These are phyloP conservation scores for Dactylellina haptotyla DNA, from an alignment of 2,329 filamentous ascomycete species.

Conservation along the genomic window DNA sequence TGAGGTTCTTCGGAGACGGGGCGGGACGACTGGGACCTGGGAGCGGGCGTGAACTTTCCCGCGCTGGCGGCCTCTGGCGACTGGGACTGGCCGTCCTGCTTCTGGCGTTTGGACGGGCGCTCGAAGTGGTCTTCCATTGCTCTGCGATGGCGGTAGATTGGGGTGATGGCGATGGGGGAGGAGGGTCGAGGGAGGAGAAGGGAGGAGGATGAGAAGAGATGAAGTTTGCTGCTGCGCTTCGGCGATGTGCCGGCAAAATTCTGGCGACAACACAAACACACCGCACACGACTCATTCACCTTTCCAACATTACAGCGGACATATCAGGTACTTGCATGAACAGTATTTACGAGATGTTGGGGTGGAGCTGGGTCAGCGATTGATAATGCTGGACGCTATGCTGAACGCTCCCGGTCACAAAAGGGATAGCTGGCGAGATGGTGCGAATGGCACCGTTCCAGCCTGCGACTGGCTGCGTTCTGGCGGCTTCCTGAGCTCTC, in stretches of 20 bases:
- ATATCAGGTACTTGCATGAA: no score
- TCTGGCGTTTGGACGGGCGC: constrained; percentile 50
- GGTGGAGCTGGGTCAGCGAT: background rate
- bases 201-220: background rate
- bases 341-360: no score
- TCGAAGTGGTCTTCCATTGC: constrained; percentile 52
- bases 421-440: constrained; percentile 33
- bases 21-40: constrained; percentile 48
- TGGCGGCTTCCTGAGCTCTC: background rate
- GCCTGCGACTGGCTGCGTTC: constrained; percentile 5
- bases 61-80: constrained; percentile 36
- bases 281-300: constrained; percentile 33
- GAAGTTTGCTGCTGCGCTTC: constrained; percentile 31
- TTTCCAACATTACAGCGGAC: no score
- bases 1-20: constrained; percentile 54
- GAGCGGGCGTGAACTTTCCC: constrained; percentile 48
- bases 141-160: background rate
- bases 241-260: constrained; percentile 51
- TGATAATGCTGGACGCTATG: background rate
- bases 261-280: constrained; percentile 48
- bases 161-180: constrained; percentile 1
- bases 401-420: constrained; percentile 15
- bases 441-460: constrained; percentile 25
- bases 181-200: constrained; percentile 6
- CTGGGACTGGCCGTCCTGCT: constrained; percentile 49